Evolutionary conservation across 2,329 filamentous ascomycete species (phyloP).

Genomic region (Parasarocladium wereldwijsianum): DNA sequence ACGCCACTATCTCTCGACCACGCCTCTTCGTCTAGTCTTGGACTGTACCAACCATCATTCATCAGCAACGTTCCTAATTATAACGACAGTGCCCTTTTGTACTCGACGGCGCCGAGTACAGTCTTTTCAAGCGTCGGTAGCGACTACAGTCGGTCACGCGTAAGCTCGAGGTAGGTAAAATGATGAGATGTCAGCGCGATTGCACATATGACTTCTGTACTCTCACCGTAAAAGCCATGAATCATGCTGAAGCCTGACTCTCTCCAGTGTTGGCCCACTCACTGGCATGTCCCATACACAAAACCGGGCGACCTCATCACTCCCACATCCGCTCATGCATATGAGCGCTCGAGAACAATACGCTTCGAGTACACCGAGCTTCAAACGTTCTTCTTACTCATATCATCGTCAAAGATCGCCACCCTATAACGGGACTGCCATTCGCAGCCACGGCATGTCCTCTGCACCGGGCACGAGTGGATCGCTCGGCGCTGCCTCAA

Average conservation of each 20-base stretch:
- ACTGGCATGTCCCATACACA: conserved; percentile 44
- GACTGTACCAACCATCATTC: conserved; percentile 34
- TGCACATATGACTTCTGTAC: too few species aligned
- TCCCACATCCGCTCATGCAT: conserved; percentile 31
- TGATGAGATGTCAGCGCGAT: too few species aligned
- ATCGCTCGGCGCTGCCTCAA: too few species aligned
- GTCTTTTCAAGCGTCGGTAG: too few species aligned
- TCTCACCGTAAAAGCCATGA: too few species aligned
- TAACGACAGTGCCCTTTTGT: conserved; percentile 34
- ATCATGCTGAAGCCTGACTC: background rate
- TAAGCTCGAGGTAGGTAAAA: conserved; percentile 38
- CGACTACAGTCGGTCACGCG: conserved; percentile 38
- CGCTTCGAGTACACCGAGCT: conserved; percentile 33
- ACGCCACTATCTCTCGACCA: conserved; percentile 40
- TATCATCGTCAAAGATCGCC: conserved; percentile 37
- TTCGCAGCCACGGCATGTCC: conserved; percentile 38
- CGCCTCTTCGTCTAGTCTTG: conserved; percentile 28
- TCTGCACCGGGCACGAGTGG: too few species aligned
- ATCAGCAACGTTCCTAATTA: conserved; percentile 33
- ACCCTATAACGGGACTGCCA: conserved; percentile 27
- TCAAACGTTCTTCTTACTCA: conserved; percentile 30
- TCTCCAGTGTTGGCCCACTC: conserved; percentile 30
- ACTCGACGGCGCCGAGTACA: conserved; percentile 30
- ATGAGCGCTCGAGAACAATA: conserved; percentile 40
- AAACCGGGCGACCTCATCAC: conserved; percentile 22